phyloP scores from a whole-genome alignment of 257 asterid genomes.

The Sherardia arvensis region DNA sequence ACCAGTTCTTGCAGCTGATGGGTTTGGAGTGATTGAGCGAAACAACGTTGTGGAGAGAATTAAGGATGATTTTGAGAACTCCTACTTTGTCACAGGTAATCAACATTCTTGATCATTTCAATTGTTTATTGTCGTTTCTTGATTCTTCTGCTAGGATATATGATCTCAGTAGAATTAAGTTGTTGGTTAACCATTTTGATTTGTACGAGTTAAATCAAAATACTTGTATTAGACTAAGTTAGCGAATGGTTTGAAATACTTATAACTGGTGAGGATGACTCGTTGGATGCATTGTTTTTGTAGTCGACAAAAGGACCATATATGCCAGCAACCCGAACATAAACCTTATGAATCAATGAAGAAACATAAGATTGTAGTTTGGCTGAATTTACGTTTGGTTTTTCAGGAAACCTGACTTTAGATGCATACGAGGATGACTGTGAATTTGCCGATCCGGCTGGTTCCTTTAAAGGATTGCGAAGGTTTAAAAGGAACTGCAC shows the following conservation, averaged over 20 bases:
- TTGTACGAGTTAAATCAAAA: not conserved
- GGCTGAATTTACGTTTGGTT: not conserved
- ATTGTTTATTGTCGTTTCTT: not conserved
- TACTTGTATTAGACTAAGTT: too few relatives aligned
- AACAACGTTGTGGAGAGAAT: slow-evolving; percentile 42
- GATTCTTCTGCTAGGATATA: too few relatives aligned
- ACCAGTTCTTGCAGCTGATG: slow-evolving; percentile 39
- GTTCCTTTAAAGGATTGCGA: slow-evolving; percentile 68
- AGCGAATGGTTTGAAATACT: too few relatives aligned
- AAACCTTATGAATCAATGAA: too few relatives aligned
- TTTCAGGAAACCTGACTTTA: slow-evolving; percentile 60
- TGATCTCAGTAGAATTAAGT: not conserved
- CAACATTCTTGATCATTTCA: not conserved
- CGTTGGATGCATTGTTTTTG: too few relatives aligned
- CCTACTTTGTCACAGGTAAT: slow-evolving; percentile 81
- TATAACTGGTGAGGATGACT: too few relatives aligned
- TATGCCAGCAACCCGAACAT: too few relatives aligned
- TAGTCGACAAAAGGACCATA: too few relatives aligned
- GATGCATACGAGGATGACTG: slow-evolving; percentile 85
- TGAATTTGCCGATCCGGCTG: slow-evolving; percentile 98
- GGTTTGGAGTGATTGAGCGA: slow-evolving; percentile 51
- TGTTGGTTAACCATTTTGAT: not conserved
- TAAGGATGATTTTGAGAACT: slow-evolving; percentile 63
- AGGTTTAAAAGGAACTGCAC: slow-evolving; percentile 89
- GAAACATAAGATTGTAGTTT: not conserved